Percentiles rank a stretch among this genome's conserved stretches.
Conservation (phyloP, 495 filamentous ascomycete genomes). For the Usnea hakonensis region DNA sequence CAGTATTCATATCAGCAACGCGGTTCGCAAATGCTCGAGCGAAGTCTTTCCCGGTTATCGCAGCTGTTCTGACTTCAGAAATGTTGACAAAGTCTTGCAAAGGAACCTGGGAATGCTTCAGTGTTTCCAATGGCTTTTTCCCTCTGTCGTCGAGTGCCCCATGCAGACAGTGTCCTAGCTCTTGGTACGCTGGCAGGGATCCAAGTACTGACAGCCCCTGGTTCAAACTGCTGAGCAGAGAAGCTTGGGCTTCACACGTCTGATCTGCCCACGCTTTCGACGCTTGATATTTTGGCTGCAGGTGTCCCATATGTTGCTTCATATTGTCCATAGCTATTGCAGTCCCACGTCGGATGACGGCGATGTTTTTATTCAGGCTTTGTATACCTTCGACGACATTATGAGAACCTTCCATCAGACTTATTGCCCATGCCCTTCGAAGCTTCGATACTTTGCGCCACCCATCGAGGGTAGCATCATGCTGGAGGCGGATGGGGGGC, state of each 20-base stretch:
- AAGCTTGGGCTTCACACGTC: slow-evolving; percentile 61
- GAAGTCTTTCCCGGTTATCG: slow-evolving; percentile 37
- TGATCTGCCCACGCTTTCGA: slow-evolving; percentile 65
- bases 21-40: slow-evolving; percentile 47
- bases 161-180: slow-evolving; percentile 33
- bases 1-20: slow-evolving; percentile 43
- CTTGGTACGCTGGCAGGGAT: slow-evolving; percentile 51
- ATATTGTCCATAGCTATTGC: slow-evolving; percentile 76
- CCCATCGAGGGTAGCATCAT: slow-evolving; percentile 64
- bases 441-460: slow-evolving; percentile 76
- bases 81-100: slow-evolving; percentile 67
- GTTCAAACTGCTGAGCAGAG: slow-evolving; percentile 60
- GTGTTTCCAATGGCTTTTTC: slow-evolving; percentile 24
- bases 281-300: slow-evolving; percentile 67
- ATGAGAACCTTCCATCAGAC: slow-evolving; percentile 55
- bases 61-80: slow-evolving; percentile 58
- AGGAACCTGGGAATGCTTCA: slow-evolving; percentile 32
- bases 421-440: slow-evolving; percentile 65
- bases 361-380: slow-evolving; percentile 54
- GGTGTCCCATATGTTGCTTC: slow-evolving; percentile 61
- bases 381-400: slow-evolving; percentile 47
- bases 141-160: slow-evolving; percentile 25
- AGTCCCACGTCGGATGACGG: slow-evolving; percentile 62
- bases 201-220: slow-evolving; percentile 53
- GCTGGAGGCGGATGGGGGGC: slow-evolving; percentile 61